These are phyloP conservation scores for Chlorencoelia australis DNA, from an alignment of 2,329 filamentous ascomycete genomes.

Conservation along the genomic window DNA sequence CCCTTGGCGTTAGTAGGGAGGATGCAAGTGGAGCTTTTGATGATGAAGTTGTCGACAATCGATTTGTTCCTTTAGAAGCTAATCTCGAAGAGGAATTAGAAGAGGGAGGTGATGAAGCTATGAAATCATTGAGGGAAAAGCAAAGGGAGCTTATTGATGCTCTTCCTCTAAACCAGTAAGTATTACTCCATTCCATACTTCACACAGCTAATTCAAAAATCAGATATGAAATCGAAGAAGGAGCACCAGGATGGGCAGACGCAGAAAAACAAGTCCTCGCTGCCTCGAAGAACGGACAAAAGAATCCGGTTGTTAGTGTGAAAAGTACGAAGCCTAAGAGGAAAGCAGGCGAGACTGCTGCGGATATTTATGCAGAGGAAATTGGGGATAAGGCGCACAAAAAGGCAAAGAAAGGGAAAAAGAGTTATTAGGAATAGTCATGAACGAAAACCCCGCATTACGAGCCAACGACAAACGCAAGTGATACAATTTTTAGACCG, in stretches of 20 bases:
- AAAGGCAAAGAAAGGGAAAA: constrained; percentile 41
- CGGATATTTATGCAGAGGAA: constrained; percentile 52
- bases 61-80: constrained; percentile 60
- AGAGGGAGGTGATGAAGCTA: constrained; percentile 69
- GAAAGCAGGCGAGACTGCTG: constrained; percentile 52
- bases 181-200: constrained; percentile 12
- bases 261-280: constrained; percentile 66
- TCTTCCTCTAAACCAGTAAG: constrained; percentile 77
- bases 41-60: constrained; percentile 54
- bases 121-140: constrained; percentile 62
- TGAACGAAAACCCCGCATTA: no score
- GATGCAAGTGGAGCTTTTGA: constrained; percentile 57
- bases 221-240: constrained; percentile 56
- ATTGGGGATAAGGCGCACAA: constrained; percentile 43
- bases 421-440: constrained; percentile 15
- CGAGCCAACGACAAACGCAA: no score
- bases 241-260: constrained; percentile 52
- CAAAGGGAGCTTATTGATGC: constrained; percentile 85
- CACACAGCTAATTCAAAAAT: constrained; percentile 16
- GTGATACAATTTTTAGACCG: no score
- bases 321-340: constrained; percentile 70
- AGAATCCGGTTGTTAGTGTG: constrained; percentile 63
- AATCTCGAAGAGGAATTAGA: constrained; percentile 73
- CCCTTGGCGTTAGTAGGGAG: constrained; percentile 46
- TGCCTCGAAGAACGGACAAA: constrained; percentile 43